Evolutionary conservation across 306 rosid species (phyloP).

Genomic region (Vigna mungo): DNA sequence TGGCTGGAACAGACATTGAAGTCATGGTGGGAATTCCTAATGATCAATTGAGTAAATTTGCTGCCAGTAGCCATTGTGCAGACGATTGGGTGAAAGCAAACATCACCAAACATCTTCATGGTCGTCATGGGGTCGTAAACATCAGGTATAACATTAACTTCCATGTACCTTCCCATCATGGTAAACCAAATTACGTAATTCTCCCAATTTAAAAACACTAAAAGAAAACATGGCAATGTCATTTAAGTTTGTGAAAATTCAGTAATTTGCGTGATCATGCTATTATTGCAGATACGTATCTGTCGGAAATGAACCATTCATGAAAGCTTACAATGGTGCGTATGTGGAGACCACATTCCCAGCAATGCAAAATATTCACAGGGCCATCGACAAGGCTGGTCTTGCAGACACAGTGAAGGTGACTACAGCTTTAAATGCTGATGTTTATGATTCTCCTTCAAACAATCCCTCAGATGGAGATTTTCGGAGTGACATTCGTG

Average conservation of each 20-base stretch:
- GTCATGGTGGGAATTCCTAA: constrained; percentile 85
- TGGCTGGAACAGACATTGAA: constrained; percentile 63
- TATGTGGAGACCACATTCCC: constrained; percentile 52
- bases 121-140: constrained; percentile 48
- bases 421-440: constrained; percentile 70
- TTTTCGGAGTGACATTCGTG: constrained; percentile 57
- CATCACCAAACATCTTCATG: constrained; percentile 52
- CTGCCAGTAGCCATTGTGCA: constrained; percentile 41
- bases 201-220: background rate
- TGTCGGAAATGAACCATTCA: constrained; percentile 91
- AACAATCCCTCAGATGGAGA: constrained; percentile 69
- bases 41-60: constrained; percentile 52
- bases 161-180: background rate
- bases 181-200: background rate
- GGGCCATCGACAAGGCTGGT: constrained; percentile 70
- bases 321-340: constrained; percentile 60
- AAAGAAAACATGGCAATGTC: background rate
- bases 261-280: background rate
- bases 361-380: constrained; percentile 73
- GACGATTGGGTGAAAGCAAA: constrained; percentile 73
- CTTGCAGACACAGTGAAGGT: constrained; percentile 62
- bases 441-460: constrained; percentile 64
- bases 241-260: background rate
- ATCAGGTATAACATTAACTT: constrained; percentile 56
- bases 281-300: constrained; percentile 57